phyloP scores from a whole-genome alignment of 148 eudicot species.

The Cornus controversa region DNA sequence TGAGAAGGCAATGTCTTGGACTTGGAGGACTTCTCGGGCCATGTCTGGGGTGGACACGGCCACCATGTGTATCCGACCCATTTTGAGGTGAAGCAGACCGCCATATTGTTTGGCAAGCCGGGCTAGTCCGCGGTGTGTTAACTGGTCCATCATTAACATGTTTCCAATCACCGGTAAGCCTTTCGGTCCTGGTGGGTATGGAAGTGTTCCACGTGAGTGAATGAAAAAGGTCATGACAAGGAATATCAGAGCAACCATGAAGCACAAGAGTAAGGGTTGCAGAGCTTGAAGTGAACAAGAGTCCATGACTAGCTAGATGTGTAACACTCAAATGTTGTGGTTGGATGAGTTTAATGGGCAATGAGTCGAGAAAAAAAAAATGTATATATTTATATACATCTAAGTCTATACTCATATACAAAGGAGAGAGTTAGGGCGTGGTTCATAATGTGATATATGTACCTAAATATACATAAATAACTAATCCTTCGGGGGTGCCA shows the following conservation, averaged over 20 bases:
- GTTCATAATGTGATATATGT: no score
- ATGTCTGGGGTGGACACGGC: conserved; percentile 24
- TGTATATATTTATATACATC: no score
- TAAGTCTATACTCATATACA: no score
- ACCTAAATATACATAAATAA: no score
- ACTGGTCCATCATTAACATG: conserved; percentile 27
- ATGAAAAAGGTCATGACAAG: neutral
- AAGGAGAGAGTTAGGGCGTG: no score
- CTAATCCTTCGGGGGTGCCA: no score
- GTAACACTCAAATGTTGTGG: no score
- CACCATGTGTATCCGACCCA: conserved; percentile 27
- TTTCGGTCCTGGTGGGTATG: conserved; percentile 28
- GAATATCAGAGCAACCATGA: neutral
- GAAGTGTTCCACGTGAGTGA: conserved; percentile 9
- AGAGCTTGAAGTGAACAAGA: neutral
- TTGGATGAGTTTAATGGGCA: no score
- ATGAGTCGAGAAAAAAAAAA: no score
- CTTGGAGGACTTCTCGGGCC: conserved; percentile 33
- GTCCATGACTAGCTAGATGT: conserved; percentile 5
- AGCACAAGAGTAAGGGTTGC: neutral
- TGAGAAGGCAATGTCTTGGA: conserved; percentile 28
- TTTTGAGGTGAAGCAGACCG: conserved; percentile 22
- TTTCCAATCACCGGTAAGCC: conserved; percentile 32
- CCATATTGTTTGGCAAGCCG: conserved; percentile 21
- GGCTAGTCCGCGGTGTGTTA: conserved; percentile 37